These are phyloP conservation scores for Myriosclerotinia scirpicola DNA, from an alignment of 2,329 filamentous ascomycete species.

Conservation along the genomic window DNA sequence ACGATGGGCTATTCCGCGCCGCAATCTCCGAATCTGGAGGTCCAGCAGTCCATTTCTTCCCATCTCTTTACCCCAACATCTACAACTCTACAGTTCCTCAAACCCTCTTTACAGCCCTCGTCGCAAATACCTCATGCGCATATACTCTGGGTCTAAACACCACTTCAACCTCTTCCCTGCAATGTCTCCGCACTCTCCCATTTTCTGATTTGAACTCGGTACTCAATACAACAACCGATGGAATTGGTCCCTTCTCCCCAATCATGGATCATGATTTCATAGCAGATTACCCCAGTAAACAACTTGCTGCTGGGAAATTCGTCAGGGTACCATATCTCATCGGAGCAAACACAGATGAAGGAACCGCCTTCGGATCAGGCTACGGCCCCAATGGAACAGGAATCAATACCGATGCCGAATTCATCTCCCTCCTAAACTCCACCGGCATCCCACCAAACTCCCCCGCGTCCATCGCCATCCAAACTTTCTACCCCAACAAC, in stretches of 20 bases:
- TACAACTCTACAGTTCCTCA: constrained; percentile 31
- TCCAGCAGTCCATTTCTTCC: constrained; percentile 31
- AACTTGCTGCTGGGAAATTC: constrained; percentile 48
- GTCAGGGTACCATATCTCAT: constrained; percentile 47
- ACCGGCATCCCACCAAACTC: constrained; percentile 17
- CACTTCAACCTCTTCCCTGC: constrained; percentile 24
- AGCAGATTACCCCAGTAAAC: constrained; percentile 51
- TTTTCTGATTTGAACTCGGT: constrained; percentile 37
- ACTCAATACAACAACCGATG: constrained; percentile 37
- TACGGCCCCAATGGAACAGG: constrained; percentile 18
- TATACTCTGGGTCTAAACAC: constrained; percentile 42
- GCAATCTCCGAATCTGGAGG: constrained; percentile 50
- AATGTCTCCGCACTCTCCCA: constrained; percentile 39
- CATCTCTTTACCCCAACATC: background rate
- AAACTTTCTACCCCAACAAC: constrained; percentile 52
- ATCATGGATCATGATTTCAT: constrained; percentile 44
- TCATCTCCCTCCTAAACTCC: constrained; percentile 15
- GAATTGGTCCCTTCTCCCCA: constrained; percentile 41
- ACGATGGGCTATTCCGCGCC: constrained; percentile 54
- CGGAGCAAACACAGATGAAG: constrained; percentile 43
- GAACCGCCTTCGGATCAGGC: constrained; percentile 44
- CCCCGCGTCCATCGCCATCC: constrained; percentile 37
- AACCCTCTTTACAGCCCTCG: constrained; percentile 41
- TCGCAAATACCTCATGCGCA: constrained; percentile 38
- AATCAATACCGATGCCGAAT: constrained; percentile 37